Base-by-base conservation (phyloP, 1,284 basidiomycete species). In the Tetrapyrgos nigripes region DNA sequence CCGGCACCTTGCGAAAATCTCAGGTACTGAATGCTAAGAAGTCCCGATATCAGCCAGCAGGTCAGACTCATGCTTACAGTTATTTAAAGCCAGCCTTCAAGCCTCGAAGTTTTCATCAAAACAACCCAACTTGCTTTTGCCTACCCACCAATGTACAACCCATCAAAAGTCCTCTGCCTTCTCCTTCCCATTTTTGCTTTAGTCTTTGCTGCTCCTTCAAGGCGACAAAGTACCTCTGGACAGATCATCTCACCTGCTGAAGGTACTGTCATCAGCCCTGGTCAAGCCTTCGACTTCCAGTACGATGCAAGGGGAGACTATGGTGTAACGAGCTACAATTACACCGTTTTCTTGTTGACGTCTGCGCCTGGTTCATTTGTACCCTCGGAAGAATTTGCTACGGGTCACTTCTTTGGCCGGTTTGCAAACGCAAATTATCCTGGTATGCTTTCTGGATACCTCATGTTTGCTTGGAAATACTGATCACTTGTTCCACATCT, bases 341-440 rank as follows among this genome's bases (percentile, higher is more conserved):
- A 67, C 62, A 73, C 74, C 10, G 77, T 80, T 19, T 80, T 71
- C 66, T 69, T 81, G 37, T 62, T 70, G 52, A 65, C 66, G 9
- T 53, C 62, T 5, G 8, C 47, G 13, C 74, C 75, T 5, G 59
- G 61, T 19, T 57, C 64, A 19, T 60, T 70, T 53, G 56, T 58
- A 31, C 68, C 66, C 6, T 61, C 70, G 11, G 67, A 67, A 44
- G 61, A 68, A 35, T 74, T 72, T 62, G 71, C 69, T 52, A 69
- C 66, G 45, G 77, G 77, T 2, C 68, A 76, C 58, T 77, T 68
- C 67, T 77, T 79, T 62, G 77, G 79, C 8, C 66, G 72, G 14
- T 79, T 72, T 63, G 70, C 76, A 29, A 71, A 70, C 35, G 65
- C 70, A 26, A 79, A 78, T 57, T 80, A 75, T 61, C 77, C 78